Conservation (phyloP, 2,329 filamentous ascomycete genomes). For the Aspergillus sp. region DNA sequence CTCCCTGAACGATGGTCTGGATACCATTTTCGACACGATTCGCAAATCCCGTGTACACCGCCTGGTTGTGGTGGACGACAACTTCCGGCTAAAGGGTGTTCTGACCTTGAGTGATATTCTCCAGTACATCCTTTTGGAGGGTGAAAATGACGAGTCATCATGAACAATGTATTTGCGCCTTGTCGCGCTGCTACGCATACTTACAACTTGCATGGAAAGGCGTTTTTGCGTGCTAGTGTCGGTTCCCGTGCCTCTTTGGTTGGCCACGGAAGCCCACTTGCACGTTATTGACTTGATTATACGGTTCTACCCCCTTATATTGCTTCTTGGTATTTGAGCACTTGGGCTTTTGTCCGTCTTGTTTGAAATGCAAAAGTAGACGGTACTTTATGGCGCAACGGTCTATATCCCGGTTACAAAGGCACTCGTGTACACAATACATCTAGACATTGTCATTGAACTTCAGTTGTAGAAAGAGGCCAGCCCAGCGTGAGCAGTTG, state of each 20-base stretch:
- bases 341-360: conserved; percentile 9
- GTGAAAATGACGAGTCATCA: conserved; percentile 62
- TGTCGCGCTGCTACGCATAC: conserved; percentile 22
- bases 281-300: background rate
- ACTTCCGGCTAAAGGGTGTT: conserved; percentile 80
- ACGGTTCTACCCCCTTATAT: background rate
- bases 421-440: conserved; percentile 1
- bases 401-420: conserved; percentile 7
- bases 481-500: too few relatives aligned
- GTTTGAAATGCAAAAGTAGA: conserved; percentile 28
- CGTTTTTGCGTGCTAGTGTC: conserved; percentile 24
- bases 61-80: conserved; percentile 88
- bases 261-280: background rate
- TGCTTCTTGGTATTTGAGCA: conserved; percentile 5
- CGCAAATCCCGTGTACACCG: conserved; percentile 93
- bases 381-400: conserved; percentile 31
- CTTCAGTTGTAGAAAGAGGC: too few relatives aligned
- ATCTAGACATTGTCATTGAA: background rate
- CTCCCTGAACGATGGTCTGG: conserved; percentile 83
- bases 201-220: conserved; percentile 38
- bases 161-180: conserved; percentile 15
- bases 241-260: background rate
- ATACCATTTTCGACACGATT: conserved; percentile 95
- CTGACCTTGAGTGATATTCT: conserved; percentile 95
- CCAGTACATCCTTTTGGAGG: conserved; percentile 85